These are phyloP conservation scores for Diphasiastrum complanatum DNA, from an alignment of 83 land plant genomes.

Conservation along the genomic window DNA sequence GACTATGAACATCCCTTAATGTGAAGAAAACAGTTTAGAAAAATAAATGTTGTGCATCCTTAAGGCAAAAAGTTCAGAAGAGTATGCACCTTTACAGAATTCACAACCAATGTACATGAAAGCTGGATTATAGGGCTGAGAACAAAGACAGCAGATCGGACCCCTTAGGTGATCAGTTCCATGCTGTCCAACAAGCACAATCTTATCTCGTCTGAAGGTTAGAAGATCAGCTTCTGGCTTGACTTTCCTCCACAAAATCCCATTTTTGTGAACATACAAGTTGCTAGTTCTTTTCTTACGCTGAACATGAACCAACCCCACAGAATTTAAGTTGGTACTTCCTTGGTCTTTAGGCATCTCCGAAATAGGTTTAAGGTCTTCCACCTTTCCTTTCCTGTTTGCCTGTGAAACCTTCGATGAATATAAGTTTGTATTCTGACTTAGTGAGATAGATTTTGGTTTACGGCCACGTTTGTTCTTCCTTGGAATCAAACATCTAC, in stretches of 20 bases:
- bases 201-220: slow-evolving; percentile 25
- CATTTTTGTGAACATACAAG: background rate
- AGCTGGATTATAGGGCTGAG: slow-evolving; percentile 41
- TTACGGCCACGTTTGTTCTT: too few species aligned
- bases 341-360: background rate
- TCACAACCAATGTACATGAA: slow-evolving; percentile 61
- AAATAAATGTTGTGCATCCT: too few species aligned
- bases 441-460: too few species aligned
- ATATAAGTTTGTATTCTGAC: background rate
- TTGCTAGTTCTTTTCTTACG: background rate
- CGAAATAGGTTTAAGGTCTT: background rate
- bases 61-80: background rate
- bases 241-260: background rate
- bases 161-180: background rate
- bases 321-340: too few species aligned
- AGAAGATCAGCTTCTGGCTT: background rate
- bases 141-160: slow-evolving; percentile 49
- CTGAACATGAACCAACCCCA: background rate
- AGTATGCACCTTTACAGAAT: slow-evolving; percentile 47
- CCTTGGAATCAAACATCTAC: slow-evolving; percentile 29
- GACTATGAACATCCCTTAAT: too few species aligned
- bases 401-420: background rate
- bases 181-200: slow-evolving; percentile 31
- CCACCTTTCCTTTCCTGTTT: background rate
- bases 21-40: too few species aligned